Evolutionary conservation across 192 early-diverging fungal species (phyloP).

Genomic region (Rhizoclosmatium sp.): DNA sequence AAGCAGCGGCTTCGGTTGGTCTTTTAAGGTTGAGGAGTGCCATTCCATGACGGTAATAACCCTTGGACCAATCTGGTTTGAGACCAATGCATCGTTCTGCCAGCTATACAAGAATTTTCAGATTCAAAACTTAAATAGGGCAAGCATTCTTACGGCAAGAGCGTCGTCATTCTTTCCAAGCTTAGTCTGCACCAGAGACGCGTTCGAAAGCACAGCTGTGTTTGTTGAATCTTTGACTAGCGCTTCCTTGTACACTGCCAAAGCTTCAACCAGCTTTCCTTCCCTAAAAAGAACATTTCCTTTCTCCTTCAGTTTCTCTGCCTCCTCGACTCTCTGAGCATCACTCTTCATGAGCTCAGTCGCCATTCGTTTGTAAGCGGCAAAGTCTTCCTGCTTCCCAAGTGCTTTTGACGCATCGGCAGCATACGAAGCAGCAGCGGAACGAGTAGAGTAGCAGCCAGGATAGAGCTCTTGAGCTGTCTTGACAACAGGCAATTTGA

Average conservation of each 20-base stretch:
- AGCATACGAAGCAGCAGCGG: slow-evolving; percentile 38
- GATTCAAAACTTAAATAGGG: no score
- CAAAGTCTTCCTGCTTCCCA: slow-evolving; percentile 26
- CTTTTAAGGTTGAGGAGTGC: slow-evolving; percentile 7
- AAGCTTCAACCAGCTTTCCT: slow-evolving; percentile 32
- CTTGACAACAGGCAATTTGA: slow-evolving; percentile 34
- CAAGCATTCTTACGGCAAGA: neutral
- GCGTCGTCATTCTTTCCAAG: slow-evolving; percentile 20
- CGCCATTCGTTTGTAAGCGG: slow-evolving; percentile 37
- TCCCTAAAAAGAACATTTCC: slow-evolving; percentile 43
- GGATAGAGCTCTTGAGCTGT: slow-evolving; percentile 36
- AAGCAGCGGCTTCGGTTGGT: slow-evolving; percentile 20
- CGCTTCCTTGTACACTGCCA: slow-evolving; percentile 34
- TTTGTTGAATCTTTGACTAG: slow-evolving; percentile 30
- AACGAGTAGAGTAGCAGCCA: slow-evolving; percentile 40
- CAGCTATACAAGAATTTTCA: slow-evolving; percentile 11
- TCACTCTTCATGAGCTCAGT: slow-evolving; percentile 41
- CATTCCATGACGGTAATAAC: slow-evolving; percentile 41
- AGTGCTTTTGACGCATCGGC: slow-evolving; percentile 28
- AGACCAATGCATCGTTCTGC: slow-evolving; percentile 34
- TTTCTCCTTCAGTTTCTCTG: slow-evolving; percentile 33
- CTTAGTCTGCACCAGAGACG: slow-evolving; percentile 21
- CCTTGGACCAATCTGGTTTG: slow-evolving; percentile 40
- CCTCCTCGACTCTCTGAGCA: slow-evolving; percentile 17
- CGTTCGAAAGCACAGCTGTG: slow-evolving; percentile 36